Percentiles rank a stretch among this genome's conserved stretches.
phyloP scores from a whole-genome alignment of 2,329 filamentous ascomycete genomes.

The Botrytis cinerea region DNA sequence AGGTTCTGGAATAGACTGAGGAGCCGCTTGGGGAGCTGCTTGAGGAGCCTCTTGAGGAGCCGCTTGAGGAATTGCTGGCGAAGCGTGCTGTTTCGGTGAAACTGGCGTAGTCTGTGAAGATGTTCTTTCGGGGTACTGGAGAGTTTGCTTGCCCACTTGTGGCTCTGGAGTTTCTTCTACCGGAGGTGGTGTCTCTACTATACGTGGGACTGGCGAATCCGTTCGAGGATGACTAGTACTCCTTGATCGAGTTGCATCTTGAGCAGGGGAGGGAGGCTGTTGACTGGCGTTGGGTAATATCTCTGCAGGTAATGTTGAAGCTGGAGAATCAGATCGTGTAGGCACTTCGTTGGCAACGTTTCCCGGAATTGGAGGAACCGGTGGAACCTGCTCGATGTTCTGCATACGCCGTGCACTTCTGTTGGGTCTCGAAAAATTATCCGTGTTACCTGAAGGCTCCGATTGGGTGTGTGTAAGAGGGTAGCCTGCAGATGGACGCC shows the following conservation, averaged over 20 bases:
- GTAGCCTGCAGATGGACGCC: slow-evolving; percentile 44
- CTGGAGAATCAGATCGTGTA: slow-evolving; percentile 27
- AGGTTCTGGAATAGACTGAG: slow-evolving; percentile 47
- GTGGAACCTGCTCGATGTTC: slow-evolving; percentile 30
- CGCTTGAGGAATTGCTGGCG: background rate
- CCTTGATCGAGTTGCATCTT: slow-evolving; percentile 25
- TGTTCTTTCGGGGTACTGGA: slow-evolving; percentile 25
- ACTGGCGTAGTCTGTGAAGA: slow-evolving; percentile 23
- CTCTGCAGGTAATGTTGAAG: slow-evolving; percentile 12
- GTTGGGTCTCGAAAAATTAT: slow-evolving; percentile 63
- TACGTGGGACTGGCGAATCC: slow-evolving; percentile 53
- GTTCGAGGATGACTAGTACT: slow-evolving; percentile 37
- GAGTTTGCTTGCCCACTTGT: slow-evolving; percentile 25
- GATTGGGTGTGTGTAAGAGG: slow-evolving; percentile 65
- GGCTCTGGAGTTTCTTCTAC: slow-evolving; percentile 32
- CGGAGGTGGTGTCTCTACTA: slow-evolving; percentile 64
- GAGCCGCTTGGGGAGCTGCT: slow-evolving; percentile 14
- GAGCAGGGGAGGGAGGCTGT: slow-evolving; percentile 8
- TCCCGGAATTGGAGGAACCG: slow-evolving; percentile 25
- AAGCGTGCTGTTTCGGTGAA: slow-evolving; percentile 46
- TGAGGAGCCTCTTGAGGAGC: slow-evolving; percentile 3
- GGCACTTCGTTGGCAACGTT: slow-evolving; percentile 26
- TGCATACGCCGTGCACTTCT: slow-evolving; percentile 38
- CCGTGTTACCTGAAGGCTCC: slow-evolving; percentile 59
- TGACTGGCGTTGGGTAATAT: background rate